Percentiles rank a stretch among this genome's conserved stretches.
Evolutionary conservation across 1,139 yeast species (phyloP).

Genomic region (Diutina ranongensis): DNA sequence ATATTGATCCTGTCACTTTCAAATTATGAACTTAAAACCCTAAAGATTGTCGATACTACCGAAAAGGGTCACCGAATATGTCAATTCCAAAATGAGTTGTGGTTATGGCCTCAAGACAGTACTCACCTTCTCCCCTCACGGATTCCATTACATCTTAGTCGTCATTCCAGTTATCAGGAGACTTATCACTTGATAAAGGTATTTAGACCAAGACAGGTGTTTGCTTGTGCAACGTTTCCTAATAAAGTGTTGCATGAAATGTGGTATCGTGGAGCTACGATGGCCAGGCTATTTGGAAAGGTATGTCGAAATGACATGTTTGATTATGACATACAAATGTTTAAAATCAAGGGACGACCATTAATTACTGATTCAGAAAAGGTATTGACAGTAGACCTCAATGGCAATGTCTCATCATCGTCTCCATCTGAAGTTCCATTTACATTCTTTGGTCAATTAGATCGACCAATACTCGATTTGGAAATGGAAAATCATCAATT

Average conservation of each 20-base stretch:
- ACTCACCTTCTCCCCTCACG: conserved; percentile 27
- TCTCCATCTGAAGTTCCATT: background rate
- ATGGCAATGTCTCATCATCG: background rate
- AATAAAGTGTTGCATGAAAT: conserved; percentile 9
- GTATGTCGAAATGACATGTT: conserved; percentile 17
- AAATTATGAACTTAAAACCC: conserved; percentile 10
- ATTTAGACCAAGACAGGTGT: conserved; percentile 34
- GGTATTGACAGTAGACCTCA: background rate
- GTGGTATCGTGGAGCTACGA: conserved; percentile 33
- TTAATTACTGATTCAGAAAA: background rate
- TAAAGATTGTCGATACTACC: conserved; percentile 14
- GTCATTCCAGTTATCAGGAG: conserved; percentile 46
- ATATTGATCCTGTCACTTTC: conserved; percentile 9
- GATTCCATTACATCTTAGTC: conserved; percentile 32
- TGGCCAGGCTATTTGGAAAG: conserved; percentile 34
- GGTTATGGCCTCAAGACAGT: conserved; percentile 20
- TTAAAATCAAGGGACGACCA: conserved; percentile 15
- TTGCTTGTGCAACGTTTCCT: conserved; percentile 30
- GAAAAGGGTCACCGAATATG: conserved; percentile 16
- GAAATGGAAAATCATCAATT: background rate
- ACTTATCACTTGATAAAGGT: conserved; percentile 23
- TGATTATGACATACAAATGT: conserved; percentile 21
- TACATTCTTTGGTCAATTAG: background rate
- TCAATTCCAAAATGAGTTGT: conserved; percentile 15
- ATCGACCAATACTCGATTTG: background rate